Base-by-base conservation (phyloP, 2,329 filamentous ascomycete genomes). In the Ambrosiella beaveri region DNA sequence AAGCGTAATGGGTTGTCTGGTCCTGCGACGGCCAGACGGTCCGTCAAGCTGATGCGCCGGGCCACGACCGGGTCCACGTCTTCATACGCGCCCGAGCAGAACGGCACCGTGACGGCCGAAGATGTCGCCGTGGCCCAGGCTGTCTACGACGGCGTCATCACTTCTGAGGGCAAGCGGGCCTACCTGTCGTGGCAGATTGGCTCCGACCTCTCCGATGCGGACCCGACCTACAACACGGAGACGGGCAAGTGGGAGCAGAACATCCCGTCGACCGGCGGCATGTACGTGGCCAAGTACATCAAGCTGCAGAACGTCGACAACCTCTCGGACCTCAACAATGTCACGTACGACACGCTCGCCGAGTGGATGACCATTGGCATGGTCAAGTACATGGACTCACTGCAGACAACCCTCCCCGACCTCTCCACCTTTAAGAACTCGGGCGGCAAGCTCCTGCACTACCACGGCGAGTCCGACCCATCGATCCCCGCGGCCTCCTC, bases 381-480 rank as follows among this genome's bases (percentile, higher is more conserved):
- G 51, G 51, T 38, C 51, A 53, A 53, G 17, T 52, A 64, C 8
- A 61, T 66, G 51, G 37, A 59, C 49, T 35, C 62, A 17, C 64
- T 65, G 0, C 58, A 59, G 1, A 58, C 54, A 4, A 60, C 62
- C 57, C 65, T 63, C 51, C 60, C 61, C 36, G 59, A 58, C 2
- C 58, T 71, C 1, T 56, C 63, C 0, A 61, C 62, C 1, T 72
- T 69, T 60, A 63, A 62, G 38, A 62, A 62, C 3, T 62, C 63
- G 1, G 72, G 73, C 8, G 69, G 69, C 37, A 74, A 74, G 64
- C 57, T 74, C 2, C 15, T 74, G 15, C 65, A 71, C 37, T 74
- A 69, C 64, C 72, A 74, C 62, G 72, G 73, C 17, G 61, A 68
- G 51, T 65, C 66, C 3, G 72, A 75, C 62, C 67, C 67, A 2